Evolutionary conservation across 805 yeast species (phyloP).

Genomic region (Kazachstania africana): DNA sequence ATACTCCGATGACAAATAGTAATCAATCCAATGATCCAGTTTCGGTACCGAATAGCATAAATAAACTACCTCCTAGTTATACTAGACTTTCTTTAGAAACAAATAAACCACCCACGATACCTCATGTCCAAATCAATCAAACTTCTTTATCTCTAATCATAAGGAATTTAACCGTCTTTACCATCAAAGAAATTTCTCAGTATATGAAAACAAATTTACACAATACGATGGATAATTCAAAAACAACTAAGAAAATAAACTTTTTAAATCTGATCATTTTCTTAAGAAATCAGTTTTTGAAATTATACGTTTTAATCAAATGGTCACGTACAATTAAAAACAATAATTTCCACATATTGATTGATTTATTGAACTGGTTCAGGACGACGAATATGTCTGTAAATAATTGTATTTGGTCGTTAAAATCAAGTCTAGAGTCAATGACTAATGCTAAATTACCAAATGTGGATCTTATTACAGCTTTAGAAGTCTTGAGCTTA

Average conservation of each 20-base stretch:
- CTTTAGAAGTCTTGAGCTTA: constrained; percentile 67
- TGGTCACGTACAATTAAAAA: constrained; percentile 66
- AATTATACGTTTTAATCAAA: constrained; percentile 74
- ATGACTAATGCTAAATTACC: constrained; percentile 83
- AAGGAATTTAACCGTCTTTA: constrained; percentile 23
- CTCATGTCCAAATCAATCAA: constrained; percentile 28
- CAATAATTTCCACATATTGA: constrained; percentile 57
- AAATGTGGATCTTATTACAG: constrained; percentile 80
- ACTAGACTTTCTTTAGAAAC: too few relatives aligned
- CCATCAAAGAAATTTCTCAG: constrained; percentile 25
- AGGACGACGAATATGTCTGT: constrained; percentile 65
- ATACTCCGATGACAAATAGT: too few relatives aligned
- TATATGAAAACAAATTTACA: constrained; percentile 24
- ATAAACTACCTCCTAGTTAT: too few relatives aligned
- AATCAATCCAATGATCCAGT: too few relatives aligned
- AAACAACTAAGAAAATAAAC: constrained; percentile 47
- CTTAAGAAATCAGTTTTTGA: constrained; percentile 72
- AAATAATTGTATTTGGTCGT: constrained; percentile 48
- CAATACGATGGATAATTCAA: constrained; percentile 4
- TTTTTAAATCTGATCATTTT: constrained; percentile 58
- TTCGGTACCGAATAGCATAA: too few relatives aligned
- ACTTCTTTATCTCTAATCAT: constrained; percentile 21
- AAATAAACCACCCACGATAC: constrained; percentile 20
- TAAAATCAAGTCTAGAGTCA: constrained; percentile 48
- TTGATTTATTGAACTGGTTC: constrained; percentile 83